Evolutionary conservation across 176 grass and related monocot species (phyloP).

Genomic region (Olyra latifolia): DNA sequence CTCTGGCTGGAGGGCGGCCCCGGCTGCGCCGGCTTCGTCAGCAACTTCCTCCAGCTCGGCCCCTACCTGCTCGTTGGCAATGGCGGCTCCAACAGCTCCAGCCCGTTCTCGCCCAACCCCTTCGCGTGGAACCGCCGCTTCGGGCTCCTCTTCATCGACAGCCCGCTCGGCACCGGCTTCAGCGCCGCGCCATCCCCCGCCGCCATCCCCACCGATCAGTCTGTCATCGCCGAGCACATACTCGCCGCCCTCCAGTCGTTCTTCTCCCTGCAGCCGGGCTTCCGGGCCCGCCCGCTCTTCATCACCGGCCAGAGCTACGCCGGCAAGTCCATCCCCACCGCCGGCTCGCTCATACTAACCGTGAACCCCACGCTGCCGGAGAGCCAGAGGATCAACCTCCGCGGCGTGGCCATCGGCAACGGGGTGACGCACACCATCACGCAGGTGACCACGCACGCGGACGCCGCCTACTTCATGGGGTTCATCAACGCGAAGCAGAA

Average conservation of each 20-base stretch:
- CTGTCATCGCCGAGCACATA: slow-evolving; percentile 37
- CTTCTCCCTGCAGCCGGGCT: background rate
- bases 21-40: slow-evolving; percentile 47
- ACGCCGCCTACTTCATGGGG: slow-evolving; percentile 48
- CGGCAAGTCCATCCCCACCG: slow-evolving; percentile 50
- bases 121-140: slow-evolving; percentile 56
- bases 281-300: slow-evolving; percentile 40
- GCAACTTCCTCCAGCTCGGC: slow-evolving; percentile 59
- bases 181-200: slow-evolving; percentile 17
- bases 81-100: slow-evolving; percentile 1
- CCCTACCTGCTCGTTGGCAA: no score
- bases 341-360: slow-evolving; percentile 22
- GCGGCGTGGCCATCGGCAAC: slow-evolving; percentile 51
- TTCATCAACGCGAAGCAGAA: slow-evolving; percentile 40
- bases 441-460: slow-evolving; percentile 53
- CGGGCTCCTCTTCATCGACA: slow-evolving; percentile 67
- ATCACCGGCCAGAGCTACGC: slow-evolving; percentile 63
- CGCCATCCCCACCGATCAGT: slow-evolving; percentile 39
- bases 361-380: background rate
- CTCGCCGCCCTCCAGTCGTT: slow-evolving; percentile 38
- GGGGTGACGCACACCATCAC: slow-evolving; percentile 49
- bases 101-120: slow-evolving; percentile 27
- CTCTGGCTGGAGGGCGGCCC: slow-evolving; percentile 69
- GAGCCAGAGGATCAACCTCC: slow-evolving; percentile 8
- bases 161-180: slow-evolving; percentile 59